These are phyloP conservation scores for Solanum pinnatisectum DNA, from an alignment of 257 asterid species.

Conservation along the genomic window DNA sequence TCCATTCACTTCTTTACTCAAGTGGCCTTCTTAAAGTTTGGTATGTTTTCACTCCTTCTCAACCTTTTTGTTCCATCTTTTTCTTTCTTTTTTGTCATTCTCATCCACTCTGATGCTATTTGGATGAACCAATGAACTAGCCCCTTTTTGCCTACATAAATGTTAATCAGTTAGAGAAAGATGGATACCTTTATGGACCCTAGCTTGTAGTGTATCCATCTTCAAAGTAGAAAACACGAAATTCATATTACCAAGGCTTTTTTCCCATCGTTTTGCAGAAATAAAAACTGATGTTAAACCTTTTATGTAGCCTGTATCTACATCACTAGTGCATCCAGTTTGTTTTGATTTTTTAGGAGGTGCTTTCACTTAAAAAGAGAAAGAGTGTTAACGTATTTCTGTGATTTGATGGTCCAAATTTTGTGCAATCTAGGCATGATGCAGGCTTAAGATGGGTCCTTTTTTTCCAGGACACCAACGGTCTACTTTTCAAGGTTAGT, in stretches of 20 bases:
- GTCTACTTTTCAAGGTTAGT: conserved; percentile 89
- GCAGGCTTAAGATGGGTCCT: conserved; percentile 89
- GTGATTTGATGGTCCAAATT: neutral
- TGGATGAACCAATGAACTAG: neutral
- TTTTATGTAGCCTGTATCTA: neutral
- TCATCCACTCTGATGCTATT: neutral
- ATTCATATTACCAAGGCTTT: neutral
- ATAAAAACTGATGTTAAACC: neutral
- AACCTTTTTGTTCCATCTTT: neutral
- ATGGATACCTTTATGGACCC: neutral
- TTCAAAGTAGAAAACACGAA: neutral
- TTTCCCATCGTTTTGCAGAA: neutral
- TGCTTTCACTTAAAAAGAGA: neutral
- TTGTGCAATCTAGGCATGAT: conserved; percentile 43
- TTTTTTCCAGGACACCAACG: conserved; percentile 98
- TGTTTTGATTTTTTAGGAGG: neutral
- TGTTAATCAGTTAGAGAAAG: neutral
- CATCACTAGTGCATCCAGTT: neutral
- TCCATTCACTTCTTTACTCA: conserved; percentile 91
- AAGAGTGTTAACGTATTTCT: neutral
- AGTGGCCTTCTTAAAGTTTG: conserved; percentile 83
- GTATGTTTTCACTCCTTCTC: conserved; percentile 27
- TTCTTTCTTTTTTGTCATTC: neutral
- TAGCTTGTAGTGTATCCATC: neutral
- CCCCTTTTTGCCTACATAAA: neutral